Base-by-base conservation (phyloP, 345 rosid genomes). In the Pugionium dolabratum region DNA sequence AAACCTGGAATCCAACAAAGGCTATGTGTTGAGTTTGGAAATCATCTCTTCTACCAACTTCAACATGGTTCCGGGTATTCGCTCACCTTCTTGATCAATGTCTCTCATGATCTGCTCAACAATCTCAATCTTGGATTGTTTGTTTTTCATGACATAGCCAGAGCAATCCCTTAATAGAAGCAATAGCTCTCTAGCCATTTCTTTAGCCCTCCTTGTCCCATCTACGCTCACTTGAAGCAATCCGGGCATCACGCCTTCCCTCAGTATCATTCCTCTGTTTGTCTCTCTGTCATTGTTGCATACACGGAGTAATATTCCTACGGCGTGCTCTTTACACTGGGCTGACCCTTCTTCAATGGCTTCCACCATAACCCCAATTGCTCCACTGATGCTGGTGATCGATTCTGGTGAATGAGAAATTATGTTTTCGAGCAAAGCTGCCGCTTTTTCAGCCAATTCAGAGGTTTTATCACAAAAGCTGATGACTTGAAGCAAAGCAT, bases 171-270 rank as follows among this genome's bases (percentile, higher is more conserved):
- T 80, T 41, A 87, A 66, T 9, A 83, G 85, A 68, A 87, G 69
- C 75, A 89, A 62, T 40, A 92, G 60, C 35, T 82, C 86, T 67
- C 82, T 76, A 32, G 90, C 96, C 78, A 75, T 79, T 32, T 76
- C 80, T 71, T 80, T 83, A 7, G 79, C 93, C 61, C 90, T 76
- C 70, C 80, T 27, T 30, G 88, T 87, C 54, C 98, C 97, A 49
- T 82, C 87, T 30, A 86, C 86, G 8, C 87, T 84, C 64, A 86
- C 76, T 79, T 89, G 90, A 44, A 93, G 86, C 79, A 93, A 76
- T 6, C 91, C 95, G 0, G 95, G 94, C 79, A 89, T 79, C 28
- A 73, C 87, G 7, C 97, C 98, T 79, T 89, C 95, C 79, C 76
- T 82, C 59, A 89, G 64, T 47, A 92, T 84, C 80, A 77, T 49